phyloP scores from a whole-genome alignment of 306 rosid species.

The Dalbergia cochinchinensis region DNA sequence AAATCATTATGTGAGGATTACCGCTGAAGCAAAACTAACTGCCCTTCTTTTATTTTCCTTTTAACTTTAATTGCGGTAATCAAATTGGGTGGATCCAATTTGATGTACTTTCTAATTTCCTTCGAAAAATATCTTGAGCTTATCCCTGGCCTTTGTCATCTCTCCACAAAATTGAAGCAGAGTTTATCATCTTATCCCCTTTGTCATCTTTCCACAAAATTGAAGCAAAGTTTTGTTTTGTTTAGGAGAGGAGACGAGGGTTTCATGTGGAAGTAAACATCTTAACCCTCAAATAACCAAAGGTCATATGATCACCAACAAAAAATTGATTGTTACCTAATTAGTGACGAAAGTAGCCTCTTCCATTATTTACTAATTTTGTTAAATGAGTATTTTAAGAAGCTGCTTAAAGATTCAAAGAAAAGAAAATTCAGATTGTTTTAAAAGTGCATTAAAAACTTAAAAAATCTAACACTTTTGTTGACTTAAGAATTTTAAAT shows the following conservation, averaged over 20 bases:
- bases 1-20: constrained; percentile 58
- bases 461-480: too few species aligned
- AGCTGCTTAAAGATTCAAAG: too few species aligned
- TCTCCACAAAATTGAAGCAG: constrained; percentile 25
- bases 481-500: too few species aligned
- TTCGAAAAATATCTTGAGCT: constrained; percentile 23
- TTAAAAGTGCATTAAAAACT: too few species aligned
- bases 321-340: constrained; percentile 18
- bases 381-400: too few species aligned
- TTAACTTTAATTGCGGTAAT: constrained; percentile 20
- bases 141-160: constrained; percentile 42
- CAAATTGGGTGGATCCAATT: constrained; percentile 48
- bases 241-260: neutral
- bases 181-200: neutral
- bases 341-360: constrained; percentile 20
- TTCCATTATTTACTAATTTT: too few species aligned
- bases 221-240: neutral
- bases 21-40: constrained; percentile 50
- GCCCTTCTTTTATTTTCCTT: constrained; percentile 14
- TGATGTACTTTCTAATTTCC: constrained; percentile 34
- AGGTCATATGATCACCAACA: neutral
- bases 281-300: too few species aligned
- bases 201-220: constrained; percentile 33
- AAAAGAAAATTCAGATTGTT: too few species aligned
- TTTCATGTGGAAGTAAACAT: neutral